Evolutionary conservation across 495 filamentous ascomycete species (phyloP), one percentile per base, ranked within the genome.

Genomic region (Rostrohypoxylon terebratum): DNA sequence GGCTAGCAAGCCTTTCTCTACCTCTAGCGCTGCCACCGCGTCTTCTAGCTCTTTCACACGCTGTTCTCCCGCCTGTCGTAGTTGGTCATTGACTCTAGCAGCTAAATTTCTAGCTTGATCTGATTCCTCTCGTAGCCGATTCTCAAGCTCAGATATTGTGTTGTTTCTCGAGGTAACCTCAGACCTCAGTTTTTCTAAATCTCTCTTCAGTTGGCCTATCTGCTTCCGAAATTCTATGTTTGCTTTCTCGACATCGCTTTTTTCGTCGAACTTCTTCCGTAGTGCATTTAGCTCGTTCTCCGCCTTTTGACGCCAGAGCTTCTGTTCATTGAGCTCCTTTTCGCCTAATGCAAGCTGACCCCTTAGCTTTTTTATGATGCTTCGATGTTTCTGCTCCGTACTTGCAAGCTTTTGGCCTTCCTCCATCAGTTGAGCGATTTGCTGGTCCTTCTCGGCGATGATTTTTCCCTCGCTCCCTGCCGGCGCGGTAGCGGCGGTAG

Each of bases 331-430:
- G 0, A 86, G 67, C 63, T 90, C 87, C 75, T 92, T 94, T 47
- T 90, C 91, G 45, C 85, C 83, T 50, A 92, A 87, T 48, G 77
- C 78, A 25, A 84, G 73, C 72, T 91, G 90, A 1, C 78, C 74
- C 11, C 94, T 87, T 53, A 98, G 79, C 77, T 93, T 95, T 82
- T 94, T 97, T 69, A 98, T 90, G 1, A 90, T 90, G 13, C 88
- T 90, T 44, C 94, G 85, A 68, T 96, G 90, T 72, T 92, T 91
- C 74, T 98, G 86, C 72, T 98, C 96, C 14, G 89, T 90, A 73
- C 91, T 92, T 3, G 91, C 92, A 10, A 98, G 85, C 67, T 92
- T 94, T 76, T 97, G 93, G 0, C 96, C 96, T 80, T 99, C 96
- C 74, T 96, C 90, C 80, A 99, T 90, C 13, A 99, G 82, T 45